Base-by-base conservation (phyloP, 805 yeast genomes). In the Candida ficus region DNA sequence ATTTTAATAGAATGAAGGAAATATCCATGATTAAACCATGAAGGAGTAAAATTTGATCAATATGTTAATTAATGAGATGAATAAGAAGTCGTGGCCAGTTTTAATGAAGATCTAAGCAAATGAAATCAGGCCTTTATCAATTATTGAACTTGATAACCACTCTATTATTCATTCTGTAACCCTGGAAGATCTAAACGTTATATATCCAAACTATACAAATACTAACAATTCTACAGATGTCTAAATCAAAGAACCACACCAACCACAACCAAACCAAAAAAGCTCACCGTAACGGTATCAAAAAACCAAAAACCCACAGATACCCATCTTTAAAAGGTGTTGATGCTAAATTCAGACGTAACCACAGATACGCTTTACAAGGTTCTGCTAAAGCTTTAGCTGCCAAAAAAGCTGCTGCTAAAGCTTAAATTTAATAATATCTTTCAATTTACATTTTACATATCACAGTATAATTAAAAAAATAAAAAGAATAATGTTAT, bases 221-320 rank as follows among this genome's bases (percentile, higher is more conserved):
- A 54, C 58, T 54, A 53, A 68, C 71, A 59, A 64, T 25, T 19
- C 16, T 22, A 64, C 66, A 71, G 75, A 91, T 93, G 99, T 71
- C 99, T 74, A 93, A 93, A 80, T 91, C 98, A 61, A 93, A 93
- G 96, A 93, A 93, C 78, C 98, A 93, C 74, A 93, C 99, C 76
- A 90, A 89, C 76, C 99, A 93, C 78, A 93, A 93, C 95, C 98
- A 91, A 78, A 86, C 84, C 89, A 85, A 75, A 72, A 93, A 93
- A 95, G 98, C 98, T 67, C 99, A 93, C 97, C 90, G 83, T 71
- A 93, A 93, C 85, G 99, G 99, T 79, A 91, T 93, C 80, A 91
- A 91, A 86, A 93, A 91, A 90, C 96, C 97, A 64, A 86, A 80
- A 83, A 83, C 96, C 68, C 75, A 80, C 95, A 90, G 87, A 80